Evolutionary conservation across 257 asterid genomes (phyloP).

Genomic region (Nicotiana knightiana): DNA sequence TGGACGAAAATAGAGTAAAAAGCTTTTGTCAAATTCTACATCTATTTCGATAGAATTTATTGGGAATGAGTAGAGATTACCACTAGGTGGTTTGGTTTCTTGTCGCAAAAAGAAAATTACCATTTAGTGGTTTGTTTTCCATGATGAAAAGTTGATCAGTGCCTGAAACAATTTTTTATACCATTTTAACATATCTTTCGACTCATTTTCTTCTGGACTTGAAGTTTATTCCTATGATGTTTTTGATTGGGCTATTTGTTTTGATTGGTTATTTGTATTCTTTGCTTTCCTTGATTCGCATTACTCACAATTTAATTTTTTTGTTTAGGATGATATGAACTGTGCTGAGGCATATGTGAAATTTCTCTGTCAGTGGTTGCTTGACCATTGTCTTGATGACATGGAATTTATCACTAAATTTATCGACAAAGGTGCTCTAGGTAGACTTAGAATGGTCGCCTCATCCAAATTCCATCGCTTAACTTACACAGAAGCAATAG

Average conservation of each 20-base stretch:
- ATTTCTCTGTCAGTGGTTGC: constrained; percentile 85
- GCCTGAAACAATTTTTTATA: no score
- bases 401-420: constrained; percentile 71
- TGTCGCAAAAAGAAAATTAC: no score
- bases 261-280: background rate
- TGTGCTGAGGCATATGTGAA: constrained; percentile 96
- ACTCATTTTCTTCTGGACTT: no score
- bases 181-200: no score
- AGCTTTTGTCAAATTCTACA: no score
- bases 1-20: no score
- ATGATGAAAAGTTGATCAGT: no score
- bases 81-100: no score
- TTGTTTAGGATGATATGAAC: constrained; percentile 80
- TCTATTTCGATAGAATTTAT: no score
- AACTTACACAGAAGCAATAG: constrained; percentile 81
- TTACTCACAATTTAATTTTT: background rate
- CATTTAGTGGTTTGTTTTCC: no score
- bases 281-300: no score
- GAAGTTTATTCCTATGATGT: background rate
- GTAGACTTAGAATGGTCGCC: constrained; percentile 79
- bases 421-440: constrained; percentile 57
- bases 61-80: no score
- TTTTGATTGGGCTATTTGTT: background rate
- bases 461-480: constrained; percentile 56
- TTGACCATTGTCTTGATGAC: constrained; percentile 85